A percentile compares a stretch with the other conserved stretches of the same genome.
Conservation (phyloP, 1,139 yeast species). For the Yamadazyma conglobata region DNA sequence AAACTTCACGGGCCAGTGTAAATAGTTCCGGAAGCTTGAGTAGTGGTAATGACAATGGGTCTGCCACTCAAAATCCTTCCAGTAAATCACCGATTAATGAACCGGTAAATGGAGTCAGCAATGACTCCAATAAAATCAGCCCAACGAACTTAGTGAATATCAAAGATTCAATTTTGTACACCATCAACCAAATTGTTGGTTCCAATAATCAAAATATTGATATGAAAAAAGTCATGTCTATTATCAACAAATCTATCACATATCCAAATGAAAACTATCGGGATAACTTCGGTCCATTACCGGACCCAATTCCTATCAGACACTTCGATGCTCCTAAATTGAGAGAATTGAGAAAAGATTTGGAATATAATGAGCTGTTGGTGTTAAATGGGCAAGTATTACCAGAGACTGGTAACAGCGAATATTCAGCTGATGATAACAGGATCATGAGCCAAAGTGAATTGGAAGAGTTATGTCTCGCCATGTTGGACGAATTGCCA, state of each 20-base stretch:
- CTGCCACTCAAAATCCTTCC: background rate
- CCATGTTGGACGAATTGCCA: slow-evolving; percentile 87
- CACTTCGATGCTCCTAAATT: slow-evolving; percentile 87
- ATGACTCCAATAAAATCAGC: slow-evolving; percentile 11
- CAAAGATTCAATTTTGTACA: slow-evolving; percentile 21
- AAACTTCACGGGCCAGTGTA: slow-evolving; percentile 8
- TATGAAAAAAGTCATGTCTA: slow-evolving; percentile 28
- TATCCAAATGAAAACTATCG: slow-evolving; percentile 36
- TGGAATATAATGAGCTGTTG: slow-evolving; percentile 41
- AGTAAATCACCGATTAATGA: background rate
- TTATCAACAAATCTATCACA: slow-evolving; percentile 29
- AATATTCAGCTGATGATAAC: slow-evolving; percentile 5
- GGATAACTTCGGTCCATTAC: slow-evolving; percentile 63
- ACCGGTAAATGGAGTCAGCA: slow-evolving; percentile 1
- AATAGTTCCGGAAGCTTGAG: slow-evolving; percentile 1
- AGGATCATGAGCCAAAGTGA: slow-evolving; percentile 43
- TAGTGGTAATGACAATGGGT: slow-evolving; percentile 1
- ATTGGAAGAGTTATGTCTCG: slow-evolving; percentile 77
- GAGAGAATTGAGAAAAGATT: slow-evolving; percentile 52
- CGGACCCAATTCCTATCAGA: slow-evolving; percentile 59
- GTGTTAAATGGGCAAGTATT: slow-evolving; percentile 7
- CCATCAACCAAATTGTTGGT: slow-evolving; percentile 20
- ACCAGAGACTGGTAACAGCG: slow-evolving; percentile 3
- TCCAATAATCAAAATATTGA: slow-evolving; percentile 21
- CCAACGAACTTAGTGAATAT: slow-evolving; percentile 28